Conservation (phyloP, 2,329 filamentous ascomycete genomes). For the Blastomyces silverae region DNA sequence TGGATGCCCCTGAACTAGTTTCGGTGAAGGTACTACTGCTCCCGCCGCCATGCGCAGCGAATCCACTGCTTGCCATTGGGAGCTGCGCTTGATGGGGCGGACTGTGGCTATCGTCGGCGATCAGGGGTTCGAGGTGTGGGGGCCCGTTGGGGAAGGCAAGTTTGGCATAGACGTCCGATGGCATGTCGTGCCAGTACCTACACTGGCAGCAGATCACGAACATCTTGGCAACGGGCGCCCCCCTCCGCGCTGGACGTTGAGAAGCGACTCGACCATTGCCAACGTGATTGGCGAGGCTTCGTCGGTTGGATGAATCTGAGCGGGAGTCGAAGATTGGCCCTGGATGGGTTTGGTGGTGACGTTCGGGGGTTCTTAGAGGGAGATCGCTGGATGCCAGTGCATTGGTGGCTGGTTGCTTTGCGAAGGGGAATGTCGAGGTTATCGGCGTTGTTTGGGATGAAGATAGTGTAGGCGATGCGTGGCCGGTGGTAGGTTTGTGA, state of each 20-base stretch:
- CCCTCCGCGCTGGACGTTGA: slow-evolving; percentile 13
- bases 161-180: slow-evolving; percentile 35
- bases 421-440: neutral
- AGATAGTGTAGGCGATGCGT: slow-evolving; percentile 1
- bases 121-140: slow-evolving; percentile 4
- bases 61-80: neutral
- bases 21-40: slow-evolving; percentile 7
- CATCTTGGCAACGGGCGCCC: slow-evolving; percentile 27
- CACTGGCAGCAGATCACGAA: slow-evolving; percentile 42
- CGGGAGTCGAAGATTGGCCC: neutral
- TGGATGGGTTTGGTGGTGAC: neutral
- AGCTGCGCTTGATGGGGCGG: neutral
- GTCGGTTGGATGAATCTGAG: slow-evolving; percentile 6
- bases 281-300: slow-evolving; percentile 11
- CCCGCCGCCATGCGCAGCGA: neutral
- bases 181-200: slow-evolving; percentile 41
- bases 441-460: neutral
- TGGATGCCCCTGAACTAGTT: neutral
- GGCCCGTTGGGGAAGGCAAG: slow-evolving; percentile 28
- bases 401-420: neutral
- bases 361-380: neutral
- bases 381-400: neutral
- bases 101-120: neutral
- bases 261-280: neutral
- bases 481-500: neutral